These are phyloP conservation scores for Acorus gramineus DNA, from an alignment of 106 monocot genomes.

Conservation along the genomic window DNA sequence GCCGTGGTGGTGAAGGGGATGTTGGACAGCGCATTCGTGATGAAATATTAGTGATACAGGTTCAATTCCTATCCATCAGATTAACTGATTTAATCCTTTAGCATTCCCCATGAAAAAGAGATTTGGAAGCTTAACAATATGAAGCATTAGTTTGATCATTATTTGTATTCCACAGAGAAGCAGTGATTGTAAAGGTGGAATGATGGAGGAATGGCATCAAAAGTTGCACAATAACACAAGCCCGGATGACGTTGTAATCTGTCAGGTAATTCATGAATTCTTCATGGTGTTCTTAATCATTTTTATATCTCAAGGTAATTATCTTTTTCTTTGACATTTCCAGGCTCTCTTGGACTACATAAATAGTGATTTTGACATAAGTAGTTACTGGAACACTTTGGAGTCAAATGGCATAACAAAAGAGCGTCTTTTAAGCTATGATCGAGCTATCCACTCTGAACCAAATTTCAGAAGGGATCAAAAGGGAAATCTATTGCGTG, in stretches of 20 bases:
- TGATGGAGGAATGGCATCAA: constrained; percentile 99
- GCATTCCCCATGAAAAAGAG: neutral
- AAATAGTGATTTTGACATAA: constrained; percentile 66
- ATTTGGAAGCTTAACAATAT: neutral
- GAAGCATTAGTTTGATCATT: neutral
- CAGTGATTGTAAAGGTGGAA: constrained; percentile 91
- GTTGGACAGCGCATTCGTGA: constrained; percentile 95
- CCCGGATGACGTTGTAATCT: constrained; percentile 97
- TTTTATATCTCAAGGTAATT: too few relatives aligned
- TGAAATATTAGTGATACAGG: constrained; percentile 97
- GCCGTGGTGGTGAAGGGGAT: constrained; percentile 99
- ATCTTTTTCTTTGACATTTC: constrained; percentile 7
- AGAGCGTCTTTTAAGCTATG: constrained; percentile 87
- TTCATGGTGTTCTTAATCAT: too few relatives aligned
- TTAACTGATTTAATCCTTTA: neutral
- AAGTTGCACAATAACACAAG: constrained; percentile 98
- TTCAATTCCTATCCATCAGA: neutral
- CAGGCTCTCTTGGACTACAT: constrained; percentile 94
- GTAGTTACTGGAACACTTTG: constrained; percentile 79
- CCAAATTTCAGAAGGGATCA: constrained; percentile 77
- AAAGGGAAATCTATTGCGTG: constrained; percentile 78
- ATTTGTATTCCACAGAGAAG: constrained; percentile 45
- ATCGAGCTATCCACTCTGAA: constrained; percentile 89
- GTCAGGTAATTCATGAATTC: constrained; percentile 53
- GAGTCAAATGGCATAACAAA: constrained; percentile 77